Base-by-base conservation (phyloP, 345 rosid genomes). In the Syzygium oleosum region DNA sequence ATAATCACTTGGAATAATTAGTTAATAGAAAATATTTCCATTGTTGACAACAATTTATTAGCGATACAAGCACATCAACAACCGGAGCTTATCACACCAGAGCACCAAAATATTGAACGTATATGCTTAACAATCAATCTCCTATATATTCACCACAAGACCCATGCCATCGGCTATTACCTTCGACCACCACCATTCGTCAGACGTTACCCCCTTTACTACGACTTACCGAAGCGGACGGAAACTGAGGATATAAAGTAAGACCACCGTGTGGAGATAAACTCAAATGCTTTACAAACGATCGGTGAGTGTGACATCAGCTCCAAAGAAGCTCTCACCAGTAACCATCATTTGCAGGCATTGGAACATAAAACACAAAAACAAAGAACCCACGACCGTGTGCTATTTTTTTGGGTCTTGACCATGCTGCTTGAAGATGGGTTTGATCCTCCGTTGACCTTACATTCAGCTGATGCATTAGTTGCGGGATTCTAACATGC, bases 261-360 rank as follows among this genome's bases (percentile, higher is more conserved):
- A 59, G 65, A 59, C 29, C 31, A 27, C 14, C 31, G 10, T 27
- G 29, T 5, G 16, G 65, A 59, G 68, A 59, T 59, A 27, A 59
- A 5, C 63, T 58, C 25, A 14, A 58, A 27, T 0, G 17, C 1
- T 27, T 27, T 0, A 12, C n/a, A 2, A 56, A 4, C n/a, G 13
- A 56, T 56, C 3, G 27, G n/a, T 56, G 9, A 56, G 13, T 23
- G 61, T 0, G 61, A 56, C n/a, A 56, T 22, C 13, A 55, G 9
- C 61, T 23, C 61, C n/a, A 56, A 0, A n/a, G n/a, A 56, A 56
- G 61, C 0, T 56, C n/a, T 23, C 61, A 55, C 1, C 25, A 55
- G 2, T 55, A 3, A 56, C 5, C 0, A 56, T 56, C n/a, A 56
- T 23, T 56, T 23, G 9, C 61, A 0, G 61, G 61, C 13, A 4